These are phyloP conservation scores for Conringia planisiliqua DNA, from an alignment of 345 rosid species.

Conservation along the genomic window DNA sequence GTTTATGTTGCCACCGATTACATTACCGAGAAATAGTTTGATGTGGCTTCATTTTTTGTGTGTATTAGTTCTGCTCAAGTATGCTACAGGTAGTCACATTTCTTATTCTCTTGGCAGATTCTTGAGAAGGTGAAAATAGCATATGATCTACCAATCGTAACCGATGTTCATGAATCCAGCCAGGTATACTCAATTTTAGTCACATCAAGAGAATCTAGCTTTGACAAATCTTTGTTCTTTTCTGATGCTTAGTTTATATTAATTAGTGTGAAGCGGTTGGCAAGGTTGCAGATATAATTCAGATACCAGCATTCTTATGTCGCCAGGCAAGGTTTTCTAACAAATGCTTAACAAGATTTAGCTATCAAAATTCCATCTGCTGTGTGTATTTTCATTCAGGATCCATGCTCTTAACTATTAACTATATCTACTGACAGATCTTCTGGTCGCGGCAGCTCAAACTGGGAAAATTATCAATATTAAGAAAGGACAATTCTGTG, in stretches of 20 bases:
- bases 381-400: neutral
- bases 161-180: constrained; percentile 78
- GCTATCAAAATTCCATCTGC: neutral
- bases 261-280: constrained; percentile 83
- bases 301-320: constrained; percentile 91
- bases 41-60: neutral
- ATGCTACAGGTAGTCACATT: neutral
- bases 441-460: constrained; percentile 87
- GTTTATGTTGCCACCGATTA: neutral
- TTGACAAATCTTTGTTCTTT: neutral
- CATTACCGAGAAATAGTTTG: neutral
- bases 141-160: constrained; percentile 70
- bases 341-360: neutral
- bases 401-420: constrained; percentile 5
- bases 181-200: constrained; percentile 46
- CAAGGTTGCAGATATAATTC: constrained; percentile 82
- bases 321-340: constrained; percentile 62
- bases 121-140: constrained; percentile 84
- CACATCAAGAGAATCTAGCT: neutral
- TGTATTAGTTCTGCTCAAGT: too few relatives aligned
- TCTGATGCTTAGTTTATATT: constrained; percentile 4
- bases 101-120: constrained; percentile 46
- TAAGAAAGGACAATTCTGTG: constrained; percentile 94
- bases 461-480: constrained; percentile 86
- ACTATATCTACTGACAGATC: constrained; percentile 65